Evolutionary conservation across 2,329 filamentous ascomycete genomes (phyloP), one percentile per base, ranked within the genome.

Genomic region (Xylogone sp.): DNA sequence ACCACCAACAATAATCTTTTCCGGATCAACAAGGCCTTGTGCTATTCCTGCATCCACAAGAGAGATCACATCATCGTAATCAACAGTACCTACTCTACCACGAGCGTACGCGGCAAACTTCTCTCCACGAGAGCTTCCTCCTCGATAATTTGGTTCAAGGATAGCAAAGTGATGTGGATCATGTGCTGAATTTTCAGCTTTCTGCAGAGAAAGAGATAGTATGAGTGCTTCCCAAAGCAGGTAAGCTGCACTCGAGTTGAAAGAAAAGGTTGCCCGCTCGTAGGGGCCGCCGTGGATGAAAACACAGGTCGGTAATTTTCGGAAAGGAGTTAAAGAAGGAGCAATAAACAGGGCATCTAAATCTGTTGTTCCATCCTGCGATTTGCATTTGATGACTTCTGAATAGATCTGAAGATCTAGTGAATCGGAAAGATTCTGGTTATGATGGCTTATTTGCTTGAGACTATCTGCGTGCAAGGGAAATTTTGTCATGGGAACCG

Each of bases 71-170:
- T 74, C 71, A 3, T 59, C 58, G 46, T 73, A 67, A 53, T 73
- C 71, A 7, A 63, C 56, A 20, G 60, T 60, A 0, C 70, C 71
- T 16, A 64, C 56, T 2, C 66, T 65, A 1, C 60, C 59, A 2
- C 52, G 39, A 5, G 59, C 63, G 42, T 66, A 67, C 1, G 55
- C 53, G 2, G 68, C 68, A 39, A 67, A 72, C 1, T 54, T 50
- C 21, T 68, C 59, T 1, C 71, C 69, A 1, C 63, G 63, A 0
- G 64, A 65, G 12, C 51, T 59, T 19, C 65, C 63, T 21, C 71
- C 71, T 12, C 70, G 68, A 45, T 73, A 74, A 49, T 73, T 69
- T 0, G 66, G 62, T 2, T 65, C 56, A 3, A 74, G 59, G n/a
- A 73, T 48, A 1, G 61, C 65, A 42, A 70, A 72, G 10, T 27